Percentiles rank a stretch among this genome's conserved stretches.
These are phyloP conservation scores for Haplographium delicatum DNA, from an alignment of 495 filamentous ascomycete species.

Conservation along the genomic window DNA sequence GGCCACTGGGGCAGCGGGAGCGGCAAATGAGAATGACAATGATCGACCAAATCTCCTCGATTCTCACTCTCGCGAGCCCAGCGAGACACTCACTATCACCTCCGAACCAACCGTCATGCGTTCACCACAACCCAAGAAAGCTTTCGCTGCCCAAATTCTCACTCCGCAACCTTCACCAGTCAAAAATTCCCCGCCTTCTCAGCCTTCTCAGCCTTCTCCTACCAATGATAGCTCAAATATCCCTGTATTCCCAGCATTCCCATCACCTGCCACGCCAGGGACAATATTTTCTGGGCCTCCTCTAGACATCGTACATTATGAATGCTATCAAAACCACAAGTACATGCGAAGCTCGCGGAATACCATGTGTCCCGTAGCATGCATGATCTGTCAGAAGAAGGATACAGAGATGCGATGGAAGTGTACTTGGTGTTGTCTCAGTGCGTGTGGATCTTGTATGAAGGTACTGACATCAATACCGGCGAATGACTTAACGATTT, in stretches of 20 bases:
- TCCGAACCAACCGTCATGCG: slow-evolving; percentile 13
- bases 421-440: slow-evolving; percentile 27
- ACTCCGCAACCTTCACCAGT: slow-evolving; percentile 60
- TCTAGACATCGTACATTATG: slow-evolving; percentile 16
- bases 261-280: slow-evolving; percentile 2
- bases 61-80: slow-evolving; percentile 13
- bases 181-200: slow-evolving; percentile 11
- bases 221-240: neutral
- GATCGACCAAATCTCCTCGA: neutral
- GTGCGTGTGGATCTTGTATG: slow-evolving; percentile 24
- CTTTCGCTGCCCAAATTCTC: slow-evolving; percentile 12
- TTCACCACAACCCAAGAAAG: slow-evolving; percentile 18
- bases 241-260: slow-evolving; percentile 10
- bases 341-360: slow-evolving; percentile 22
- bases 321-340: slow-evolving; percentile 25
- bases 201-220: neutral
- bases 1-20: neutral
- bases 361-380: slow-evolving; percentile 21
- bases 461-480: slow-evolving; percentile 15
- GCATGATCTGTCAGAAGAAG: slow-evolving; percentile 23
- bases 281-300: slow-evolving; percentile 9
- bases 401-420: slow-evolving; percentile 22
- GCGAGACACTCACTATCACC: slow-evolving; percentile 20
- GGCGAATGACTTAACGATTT: slow-evolving; percentile 19
- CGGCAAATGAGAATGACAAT: too few relatives aligned